Conservation (phyloP, 805 yeast species). For the Yarrowia alimentaria region DNA sequence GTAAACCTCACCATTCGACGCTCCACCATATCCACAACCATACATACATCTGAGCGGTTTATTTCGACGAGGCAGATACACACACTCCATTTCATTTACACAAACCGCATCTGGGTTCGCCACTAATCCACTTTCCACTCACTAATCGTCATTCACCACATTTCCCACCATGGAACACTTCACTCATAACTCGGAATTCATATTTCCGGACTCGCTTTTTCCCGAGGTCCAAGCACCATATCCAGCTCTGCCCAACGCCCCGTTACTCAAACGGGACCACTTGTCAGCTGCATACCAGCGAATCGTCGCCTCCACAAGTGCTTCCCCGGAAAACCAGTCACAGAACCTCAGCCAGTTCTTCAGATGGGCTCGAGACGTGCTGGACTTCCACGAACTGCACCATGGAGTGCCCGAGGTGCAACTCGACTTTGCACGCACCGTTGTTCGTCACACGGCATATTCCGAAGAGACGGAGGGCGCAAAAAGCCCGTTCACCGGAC, state of each 20-base stretch:
- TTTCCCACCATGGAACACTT: conserved; percentile 25
- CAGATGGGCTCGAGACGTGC: conserved; percentile 38
- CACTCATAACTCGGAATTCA: conserved; percentile 31
- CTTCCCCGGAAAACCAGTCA: background rate
- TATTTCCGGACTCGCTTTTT: conserved; percentile 39
- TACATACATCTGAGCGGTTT: too few species aligned
- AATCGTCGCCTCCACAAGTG: conserved; percentile 22
- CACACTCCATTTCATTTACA: too few species aligned
- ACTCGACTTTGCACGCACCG: conserved; percentile 33
- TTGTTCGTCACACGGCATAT: conserved; percentile 33
- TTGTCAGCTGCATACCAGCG: conserved; percentile 28
- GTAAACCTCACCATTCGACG: too few species aligned
- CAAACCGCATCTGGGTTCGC: too few species aligned
- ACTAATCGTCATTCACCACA: too few species aligned
- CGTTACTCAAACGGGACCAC: conserved; percentile 31
- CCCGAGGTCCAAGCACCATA: conserved; percentile 36
- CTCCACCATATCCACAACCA: too few species aligned
- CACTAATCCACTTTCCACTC: too few species aligned
- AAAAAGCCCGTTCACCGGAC: conserved; percentile 31
- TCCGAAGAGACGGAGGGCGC: conserved; percentile 22
- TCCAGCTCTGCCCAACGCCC: conserved; percentile 34
- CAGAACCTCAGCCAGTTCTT: conserved; percentile 30
- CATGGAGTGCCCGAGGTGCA: conserved; percentile 33
- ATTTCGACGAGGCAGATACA: too few species aligned
- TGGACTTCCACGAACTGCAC: conserved; percentile 38